Evolutionary conservation across 352 stramenopile genomes (phyloP), one percentile per base, ranked within the genome.

Genomic region (Phytopythium aichiense): DNA sequence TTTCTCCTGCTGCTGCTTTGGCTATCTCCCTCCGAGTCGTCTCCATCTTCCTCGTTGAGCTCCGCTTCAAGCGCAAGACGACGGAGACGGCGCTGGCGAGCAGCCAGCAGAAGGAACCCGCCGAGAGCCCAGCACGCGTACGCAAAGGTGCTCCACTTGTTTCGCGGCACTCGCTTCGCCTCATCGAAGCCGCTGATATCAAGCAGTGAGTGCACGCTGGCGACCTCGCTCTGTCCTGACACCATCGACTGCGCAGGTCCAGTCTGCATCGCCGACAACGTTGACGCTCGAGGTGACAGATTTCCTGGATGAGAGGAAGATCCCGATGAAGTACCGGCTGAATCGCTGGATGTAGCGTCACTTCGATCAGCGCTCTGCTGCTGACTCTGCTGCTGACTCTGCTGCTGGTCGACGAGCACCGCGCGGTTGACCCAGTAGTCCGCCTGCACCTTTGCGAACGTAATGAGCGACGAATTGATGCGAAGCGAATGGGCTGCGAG

Each of bases 141-240:
- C 7, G 79, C 77, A 66, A 89, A 92, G 11, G 80, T 89, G 62
- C 77, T 92, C 79, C 80, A 90, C 54, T 88, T 90, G 60, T 89
- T 89, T 2, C 75, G 76, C 20, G 77, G 76, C 23, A 89, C 72
- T 30, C 76, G 62, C 51, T 88, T 92, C 12, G 65, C 71, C 38
- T 91, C 79, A 40, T 90, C 80, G 54, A 89, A 92, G 22, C 80
- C 79, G 30, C 74, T 87, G 20, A 75, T 71, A 45, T 88, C 79
- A 2, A 89, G 67, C 18, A 92, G 53, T 0, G 79, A 90, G 50
- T 89, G 80, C 1, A 92, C 81, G 45, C 74, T 89, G 20, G 83
- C 81, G 43, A 89, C 81, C 31, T 88, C 80, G 33, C 9, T 48
- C 20, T 49, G 60, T 6, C 9, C 30, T 42, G 43, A 58, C 33